Evolutionary conservation across 495 filamentous ascomycete species (phyloP), one percentile per base, ranked within the genome.

Genomic region (Penicillium robsamsonii): DNA sequence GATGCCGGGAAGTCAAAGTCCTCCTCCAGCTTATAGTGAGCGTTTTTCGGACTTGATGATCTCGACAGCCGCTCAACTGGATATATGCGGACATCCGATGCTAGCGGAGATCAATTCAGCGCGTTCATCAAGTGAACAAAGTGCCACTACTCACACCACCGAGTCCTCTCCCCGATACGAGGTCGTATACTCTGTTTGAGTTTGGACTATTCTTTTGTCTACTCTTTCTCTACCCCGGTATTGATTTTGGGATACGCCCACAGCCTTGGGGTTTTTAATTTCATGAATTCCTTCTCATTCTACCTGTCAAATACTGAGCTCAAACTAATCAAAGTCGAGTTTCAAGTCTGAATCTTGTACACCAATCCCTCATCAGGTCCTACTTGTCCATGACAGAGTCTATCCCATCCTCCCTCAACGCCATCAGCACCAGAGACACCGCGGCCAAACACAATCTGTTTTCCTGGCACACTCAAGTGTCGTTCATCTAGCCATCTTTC

Each of bases 371-470:
- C 73, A 46, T 76, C 71, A 7, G 76, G 57, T 8, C 58, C 44
- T 7, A 76, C 70, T 50, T 76, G 61, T 7, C 79, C 75, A 29
- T 53, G 61, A 10, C 64, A 70, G 9, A 80, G 59, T 42, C 49
- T 58, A 29, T 77, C 70, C 79, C 80, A 83, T 0, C 75, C 79
- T 17, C 67, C 63, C 24, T 67, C 59, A 27, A 80, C 54, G 0
- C 68, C 71, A 27, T 66, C 62, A 24, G 62, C 56, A 54, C 72
- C 70, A 35, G 43, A 56, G 4, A 83, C 67, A 0, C 79, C 76
- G 35, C 73, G 50, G 3, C 78, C 76, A 75, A 73, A 77, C 10
- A 66, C 58, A 17, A 82, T 52, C 43, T 68, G 60, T 54, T 70
- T 53, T 9, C 64, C 70, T 7, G 67, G 67, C 10, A 62, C 70